Evolutionary conservation across 306 rosid genomes (phyloP).

Genomic region (Alnus glutinosa): DNA sequence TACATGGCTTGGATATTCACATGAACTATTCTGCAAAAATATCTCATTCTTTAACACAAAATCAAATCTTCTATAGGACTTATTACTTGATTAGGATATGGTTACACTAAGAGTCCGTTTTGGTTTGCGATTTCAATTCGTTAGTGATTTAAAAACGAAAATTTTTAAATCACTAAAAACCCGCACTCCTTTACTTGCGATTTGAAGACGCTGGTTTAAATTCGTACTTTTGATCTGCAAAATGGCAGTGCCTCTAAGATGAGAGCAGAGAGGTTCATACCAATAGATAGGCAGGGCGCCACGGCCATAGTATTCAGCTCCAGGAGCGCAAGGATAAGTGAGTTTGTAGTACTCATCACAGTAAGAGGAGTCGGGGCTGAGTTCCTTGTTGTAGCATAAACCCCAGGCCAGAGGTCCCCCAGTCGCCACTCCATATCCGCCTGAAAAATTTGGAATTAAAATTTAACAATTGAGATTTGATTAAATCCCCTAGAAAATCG

Average conservation of each 20-base stretch:
- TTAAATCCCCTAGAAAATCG: background rate
- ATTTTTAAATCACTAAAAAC: too few species aligned
- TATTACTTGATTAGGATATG: too few species aligned
- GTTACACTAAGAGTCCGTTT: too few species aligned
- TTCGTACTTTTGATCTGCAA: too few species aligned
- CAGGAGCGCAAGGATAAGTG: constrained; percentile 85
- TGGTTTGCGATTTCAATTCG: too few species aligned
- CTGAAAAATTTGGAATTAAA: constrained; percentile 36
- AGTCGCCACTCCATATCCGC: constrained; percentile 96
- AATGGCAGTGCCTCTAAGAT: too few species aligned
- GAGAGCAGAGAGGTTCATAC: constrained; percentile 38
- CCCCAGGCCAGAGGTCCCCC: constrained; percentile 99
- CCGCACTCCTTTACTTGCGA: too few species aligned
- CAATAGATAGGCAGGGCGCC: constrained; percentile 95
- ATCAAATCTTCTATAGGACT: background rate
- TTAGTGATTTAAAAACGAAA: too few species aligned
- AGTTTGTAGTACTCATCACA: constrained; percentile 79
- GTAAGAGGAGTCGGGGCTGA: constrained; percentile 88
- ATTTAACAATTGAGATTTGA: too few species aligned
- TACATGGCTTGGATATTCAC: too few species aligned
- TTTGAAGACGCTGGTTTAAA: too few species aligned
- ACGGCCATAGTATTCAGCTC: constrained; percentile 87
- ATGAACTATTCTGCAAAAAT: background rate
- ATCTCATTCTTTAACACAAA: background rate
- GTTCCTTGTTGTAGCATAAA: constrained; percentile 87